Evolutionary conservation across 495 filamentous ascomycete genomes (phyloP), one percentile per base, ranked within the genome.

Genomic region (Trichoderma parareesei): DNA sequence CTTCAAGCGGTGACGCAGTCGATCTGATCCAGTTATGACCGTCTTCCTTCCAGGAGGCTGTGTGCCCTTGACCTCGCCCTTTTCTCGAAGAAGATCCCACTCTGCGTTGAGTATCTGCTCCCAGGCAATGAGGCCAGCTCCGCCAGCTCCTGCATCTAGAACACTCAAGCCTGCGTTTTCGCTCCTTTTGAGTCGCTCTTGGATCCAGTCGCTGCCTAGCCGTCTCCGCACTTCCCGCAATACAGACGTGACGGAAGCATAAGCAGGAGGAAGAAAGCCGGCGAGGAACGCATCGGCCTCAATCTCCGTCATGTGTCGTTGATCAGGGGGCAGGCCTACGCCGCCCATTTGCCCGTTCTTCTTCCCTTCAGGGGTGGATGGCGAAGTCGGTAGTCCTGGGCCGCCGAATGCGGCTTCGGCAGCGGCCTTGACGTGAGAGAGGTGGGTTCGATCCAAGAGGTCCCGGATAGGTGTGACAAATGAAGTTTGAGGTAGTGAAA

Each of bases 211-310:
- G 1, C 84, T 76, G 27, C 94, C 94, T 37, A 98, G 76, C 14
- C 94, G 85, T 71, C 92, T 92, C 42, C 94, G 87, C 14, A 92
- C 79, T 77, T 98, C 94, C 0, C 90, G 88, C 40, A 98, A 69
- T 8, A 86, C 79, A 67, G 89, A 90, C 74, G 88, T 84, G 0
- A 84, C 73, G 8, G 89, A 82, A 1, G 93, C 86, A 72, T 96
- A 96, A 63, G 88, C 81, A 1, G 87, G 89, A 0, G 94, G 93
- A 71, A 96, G 85, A 11, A 95, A 80, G 8, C 86, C 85, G 5
- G 92, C 85, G 37, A 97, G 69, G 68, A 85, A 97, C 3, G 87
- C 83, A 79, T 97, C 91, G n/a, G 87, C 89, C 71, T 97, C 90
- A 75, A 96, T 93, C 38, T 91, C 86, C 4, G 79, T 79, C 91